These are phyloP conservation scores for Clitopilus hobsonii DNA, from an alignment of 768 basidiomycete species.

Conservation along the genomic window DNA sequence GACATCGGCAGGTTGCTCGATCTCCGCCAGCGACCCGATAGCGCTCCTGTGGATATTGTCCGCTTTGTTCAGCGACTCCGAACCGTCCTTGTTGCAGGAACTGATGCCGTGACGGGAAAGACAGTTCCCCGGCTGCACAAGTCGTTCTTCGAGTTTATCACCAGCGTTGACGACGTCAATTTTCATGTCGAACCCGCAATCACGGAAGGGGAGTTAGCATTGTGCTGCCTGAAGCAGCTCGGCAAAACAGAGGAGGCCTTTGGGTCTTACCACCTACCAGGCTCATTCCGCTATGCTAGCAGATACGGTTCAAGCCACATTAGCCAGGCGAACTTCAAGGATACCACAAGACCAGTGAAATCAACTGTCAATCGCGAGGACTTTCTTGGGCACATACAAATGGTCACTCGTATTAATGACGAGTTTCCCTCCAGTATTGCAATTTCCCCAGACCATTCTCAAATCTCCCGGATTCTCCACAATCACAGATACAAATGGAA, in stretches of 20 bases:
- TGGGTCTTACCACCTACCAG: background rate
- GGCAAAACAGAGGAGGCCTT: background rate
- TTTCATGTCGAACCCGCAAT: background rate
- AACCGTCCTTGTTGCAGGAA: constrained; percentile 12
- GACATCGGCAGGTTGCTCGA: constrained; percentile 7
- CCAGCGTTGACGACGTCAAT: background rate
- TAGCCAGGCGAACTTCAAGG: background rate
- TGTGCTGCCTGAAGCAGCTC: background rate
- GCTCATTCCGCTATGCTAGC: background rate
- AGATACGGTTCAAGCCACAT: background rate
- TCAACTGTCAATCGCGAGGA: too few relatives aligned
- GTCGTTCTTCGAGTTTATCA: constrained; percentile 14
- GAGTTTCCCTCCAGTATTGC: background rate
- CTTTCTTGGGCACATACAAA: too few relatives aligned
- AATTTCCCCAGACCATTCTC: background rate
- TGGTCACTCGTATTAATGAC: background rate
- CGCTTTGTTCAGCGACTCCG: constrained; percentile 13
- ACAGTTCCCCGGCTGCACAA: constrained; percentile 15
- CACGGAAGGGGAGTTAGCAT: background rate
- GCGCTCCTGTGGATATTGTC: constrained; percentile 5
- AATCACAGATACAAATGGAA: background rate
- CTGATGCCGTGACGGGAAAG: constrained; percentile 3
- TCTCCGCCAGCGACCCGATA: background rate
- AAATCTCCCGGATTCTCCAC: background rate
- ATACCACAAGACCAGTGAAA: background rate